A percentile compares a stretch with the other conserved stretches of the same genome.
Conservation (phyloP, 768 basidiomycete genomes). For the Kwoniella dejecticola region DNA sequence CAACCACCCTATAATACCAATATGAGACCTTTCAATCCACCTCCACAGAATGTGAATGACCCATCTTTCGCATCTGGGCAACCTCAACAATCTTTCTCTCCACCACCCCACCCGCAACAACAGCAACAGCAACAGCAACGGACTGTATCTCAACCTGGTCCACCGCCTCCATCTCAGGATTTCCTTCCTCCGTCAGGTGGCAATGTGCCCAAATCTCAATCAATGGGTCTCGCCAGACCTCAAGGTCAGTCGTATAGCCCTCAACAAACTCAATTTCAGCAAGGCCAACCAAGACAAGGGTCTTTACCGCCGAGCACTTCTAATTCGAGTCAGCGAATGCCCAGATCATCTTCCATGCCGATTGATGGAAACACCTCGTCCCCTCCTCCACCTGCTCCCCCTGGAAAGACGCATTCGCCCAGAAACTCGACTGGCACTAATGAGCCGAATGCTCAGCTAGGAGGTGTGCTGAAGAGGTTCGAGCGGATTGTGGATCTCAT, state of each 20-base stretch:
- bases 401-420: not conserved
- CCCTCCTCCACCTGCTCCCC: conserved; percentile 7
- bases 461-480: conserved; percentile 7
- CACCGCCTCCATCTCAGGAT: not conserved
- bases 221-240: conserved; percentile 32
- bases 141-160: conserved; percentile 10
- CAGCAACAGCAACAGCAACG: conserved; percentile 19
- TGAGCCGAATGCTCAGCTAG: not conserved
- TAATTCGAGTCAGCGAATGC: conserved; percentile 15
- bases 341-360: conserved; percentile 35
- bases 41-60: conserved; percentile 10
- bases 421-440: not conserved
- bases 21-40: conserved; percentile 24
- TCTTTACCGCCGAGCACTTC: not conserved
- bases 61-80: conserved; percentile 10
- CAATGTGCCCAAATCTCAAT: conserved; percentile 35
- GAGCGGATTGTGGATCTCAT: conserved; percentile 48
- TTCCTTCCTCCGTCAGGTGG: not conserved
- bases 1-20: not conserved
- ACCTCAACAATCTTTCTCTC: conserved; percentile 12
- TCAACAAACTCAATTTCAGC: too few relatives aligned
- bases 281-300: conserved; percentile 1
- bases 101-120: not conserved
- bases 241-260: not conserved
- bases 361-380: conserved; percentile 5